phyloP scores from a whole-genome alignment of 768 basidiomycete genomes.

The Hypholoma sublateritium region DNA sequence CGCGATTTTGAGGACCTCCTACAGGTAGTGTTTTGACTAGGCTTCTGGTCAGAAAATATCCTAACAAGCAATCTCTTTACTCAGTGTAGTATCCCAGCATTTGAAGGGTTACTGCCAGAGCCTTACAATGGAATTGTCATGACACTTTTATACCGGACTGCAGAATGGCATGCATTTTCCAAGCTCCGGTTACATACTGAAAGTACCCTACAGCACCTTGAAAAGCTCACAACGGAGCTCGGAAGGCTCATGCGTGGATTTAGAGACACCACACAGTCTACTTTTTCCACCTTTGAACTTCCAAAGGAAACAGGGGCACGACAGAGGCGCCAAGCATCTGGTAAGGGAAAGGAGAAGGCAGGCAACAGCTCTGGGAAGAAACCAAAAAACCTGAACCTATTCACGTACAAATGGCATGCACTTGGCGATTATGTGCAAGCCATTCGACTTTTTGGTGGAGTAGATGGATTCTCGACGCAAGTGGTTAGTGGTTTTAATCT shows the following conservation, averaged over 20 bases:
- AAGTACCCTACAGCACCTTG: conserved; percentile 20
- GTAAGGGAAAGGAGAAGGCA: not conserved
- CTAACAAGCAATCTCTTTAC: not conserved
- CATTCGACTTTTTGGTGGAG: conserved; percentile 29
- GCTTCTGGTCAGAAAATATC: not conserved
- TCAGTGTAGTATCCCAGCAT: conserved; percentile 35
- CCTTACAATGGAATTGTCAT: conserved; percentile 12
- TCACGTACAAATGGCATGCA: conserved; percentile 37
- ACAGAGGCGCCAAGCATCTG: conserved; percentile 7
- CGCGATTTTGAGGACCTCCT: conserved; percentile 8
- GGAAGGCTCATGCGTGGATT: conserved; percentile 30
- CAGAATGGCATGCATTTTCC: conserved; percentile 29
- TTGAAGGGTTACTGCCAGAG: conserved; percentile 33
- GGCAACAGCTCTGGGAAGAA: not conserved
- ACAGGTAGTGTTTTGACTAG: not conserved
- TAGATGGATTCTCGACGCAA: conserved; percentile 40
- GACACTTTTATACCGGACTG: conserved; percentile 23
- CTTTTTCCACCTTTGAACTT: conserved; percentile 30
- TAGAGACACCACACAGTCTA: conserved; percentile 17
- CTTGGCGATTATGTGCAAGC: conserved; percentile 31
- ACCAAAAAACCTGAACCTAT: conserved; percentile 25
- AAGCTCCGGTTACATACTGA: conserved; percentile 32
- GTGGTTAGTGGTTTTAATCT: conserved; percentile 25
- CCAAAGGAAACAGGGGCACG: conserved; percentile 34
- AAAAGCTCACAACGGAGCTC: conserved; percentile 22